A percentile compares a stretch with the other conserved stretches of the same genome.
Conservation (phyloP, 192 early-diverging fungal genomes). For the Glomus cerebriforme region DNA sequence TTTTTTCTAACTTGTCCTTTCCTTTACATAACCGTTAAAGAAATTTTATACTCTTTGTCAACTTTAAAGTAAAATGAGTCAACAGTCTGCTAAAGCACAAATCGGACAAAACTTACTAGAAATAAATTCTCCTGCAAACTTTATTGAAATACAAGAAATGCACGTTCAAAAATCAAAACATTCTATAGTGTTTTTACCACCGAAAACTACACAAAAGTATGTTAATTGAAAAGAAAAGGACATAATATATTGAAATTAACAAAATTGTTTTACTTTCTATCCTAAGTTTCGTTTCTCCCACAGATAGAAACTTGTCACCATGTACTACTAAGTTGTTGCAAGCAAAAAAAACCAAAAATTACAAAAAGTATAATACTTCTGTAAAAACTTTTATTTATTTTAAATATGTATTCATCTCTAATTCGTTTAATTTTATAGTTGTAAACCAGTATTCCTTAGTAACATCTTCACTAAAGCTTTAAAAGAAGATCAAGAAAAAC, state of each 20-base stretch:
- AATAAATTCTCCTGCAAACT: neutral
- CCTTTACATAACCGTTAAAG: too few relatives aligned
- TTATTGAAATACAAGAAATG: neutral
- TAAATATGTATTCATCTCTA: neutral
- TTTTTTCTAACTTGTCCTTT: too few relatives aligned
- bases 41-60: too few relatives aligned
- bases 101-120: too few relatives aligned
- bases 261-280: too few relatives aligned
- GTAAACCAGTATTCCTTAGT: neutral
- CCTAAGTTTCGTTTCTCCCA: neutral
- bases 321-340: neutral
- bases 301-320: neutral
- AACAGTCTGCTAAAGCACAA: too few relatives aligned
- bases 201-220: neutral
- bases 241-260: neutral
- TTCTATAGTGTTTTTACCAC: neutral
- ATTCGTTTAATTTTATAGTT: neutral
- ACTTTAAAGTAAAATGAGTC: too few relatives aligned
- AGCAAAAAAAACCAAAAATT: neutral
- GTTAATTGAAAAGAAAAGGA: neutral
- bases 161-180: neutral
- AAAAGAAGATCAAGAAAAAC: neutral
- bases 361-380: neutral
- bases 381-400: neutral
- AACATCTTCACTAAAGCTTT: neutral